A percentile compares a stretch with the other conserved stretches of the same genome.
Conservation (phyloP, 768 basidiomycete genomes). For the Naganishia vaughanmartiniae region DNA sequence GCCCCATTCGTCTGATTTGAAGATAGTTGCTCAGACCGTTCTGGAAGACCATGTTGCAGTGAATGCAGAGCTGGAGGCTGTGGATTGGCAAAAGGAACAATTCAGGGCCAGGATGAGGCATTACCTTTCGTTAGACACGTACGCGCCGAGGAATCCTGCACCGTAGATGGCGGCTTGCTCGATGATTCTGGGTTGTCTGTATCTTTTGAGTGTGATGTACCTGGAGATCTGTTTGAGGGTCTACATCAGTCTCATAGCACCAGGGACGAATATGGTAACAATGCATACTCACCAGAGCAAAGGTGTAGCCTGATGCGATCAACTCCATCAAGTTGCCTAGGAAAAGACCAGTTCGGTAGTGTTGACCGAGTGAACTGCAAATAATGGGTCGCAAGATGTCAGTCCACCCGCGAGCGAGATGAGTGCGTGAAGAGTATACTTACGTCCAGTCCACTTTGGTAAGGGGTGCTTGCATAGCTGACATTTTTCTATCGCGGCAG, state of each 20-base stretch:
- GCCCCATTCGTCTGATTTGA: not conserved
- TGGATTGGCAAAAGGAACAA: not conserved
- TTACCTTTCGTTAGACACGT: not conserved
- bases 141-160: conserved; percentile 3
- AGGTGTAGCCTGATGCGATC: not conserved
- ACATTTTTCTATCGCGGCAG: not conserved
- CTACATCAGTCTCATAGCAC: not conserved
- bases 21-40: conserved; percentile 10
- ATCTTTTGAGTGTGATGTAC: conserved; percentile 6
- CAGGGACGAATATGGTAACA: too few species aligned
- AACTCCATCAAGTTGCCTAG: conserved; percentile 2
- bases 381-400: not conserved
- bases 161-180: conserved; percentile 3
- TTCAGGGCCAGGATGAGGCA: not conserved
- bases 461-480: not conserved
- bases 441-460: conserved; percentile 8
- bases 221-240: not conserved
- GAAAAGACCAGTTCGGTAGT: conserved; percentile 15
- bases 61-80: conserved; percentile 4
- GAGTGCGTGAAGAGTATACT: not conserved
- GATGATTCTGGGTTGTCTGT: not conserved
- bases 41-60: conserved; percentile 2
- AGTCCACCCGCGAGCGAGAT: not conserved
- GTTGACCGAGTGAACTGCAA: not conserved
- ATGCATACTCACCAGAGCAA: not conserved